Evolutionary conservation across 1,139 yeast genomes (phyloP).

Genomic region (Geotrichum australiense): DNA sequence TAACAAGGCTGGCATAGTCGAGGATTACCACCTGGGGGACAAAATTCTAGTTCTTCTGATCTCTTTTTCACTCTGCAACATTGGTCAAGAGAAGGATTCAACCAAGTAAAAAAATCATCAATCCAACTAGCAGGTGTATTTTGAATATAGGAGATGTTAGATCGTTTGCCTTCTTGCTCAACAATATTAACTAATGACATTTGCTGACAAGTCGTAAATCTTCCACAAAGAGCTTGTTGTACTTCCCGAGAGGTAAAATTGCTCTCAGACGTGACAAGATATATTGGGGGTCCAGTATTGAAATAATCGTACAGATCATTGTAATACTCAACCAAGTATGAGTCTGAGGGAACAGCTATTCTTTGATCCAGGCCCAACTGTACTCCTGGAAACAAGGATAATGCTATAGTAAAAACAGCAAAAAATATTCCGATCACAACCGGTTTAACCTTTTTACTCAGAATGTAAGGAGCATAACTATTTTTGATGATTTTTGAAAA

Average conservation of each 20-base stretch:
- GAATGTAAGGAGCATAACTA: slow-evolving; percentile 52
- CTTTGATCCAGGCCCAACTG: slow-evolving; percentile 83
- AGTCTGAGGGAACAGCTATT: slow-evolving; percentile 74
- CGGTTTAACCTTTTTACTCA: slow-evolving; percentile 43
- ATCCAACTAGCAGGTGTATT: slow-evolving; percentile 90
- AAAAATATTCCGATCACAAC: slow-evolving; percentile 49
- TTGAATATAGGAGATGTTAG: slow-evolving; percentile 54
- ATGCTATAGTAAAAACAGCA: slow-evolving; percentile 58
- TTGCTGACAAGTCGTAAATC: slow-evolving; percentile 75
- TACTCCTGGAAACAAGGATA: slow-evolving; percentile 61
- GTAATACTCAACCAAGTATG: slow-evolving; percentile 75
- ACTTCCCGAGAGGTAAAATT: slow-evolving; percentile 53
- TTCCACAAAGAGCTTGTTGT: slow-evolving; percentile 79
- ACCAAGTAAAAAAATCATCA: slow-evolving; percentile 82
- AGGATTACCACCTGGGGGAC: slow-evolving; percentile 62
- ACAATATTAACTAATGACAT: slow-evolving; percentile 74
- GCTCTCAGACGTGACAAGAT: slow-evolving; percentile 63
- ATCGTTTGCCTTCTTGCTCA: slow-evolving; percentile 75
- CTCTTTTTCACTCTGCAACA: slow-evolving; percentile 58
- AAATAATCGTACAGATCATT: slow-evolving; percentile 65
- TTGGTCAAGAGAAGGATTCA: slow-evolving; percentile 77
- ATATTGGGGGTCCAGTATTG: slow-evolving; percentile 88
- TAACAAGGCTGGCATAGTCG: slow-evolving; percentile 71
- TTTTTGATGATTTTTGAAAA: slow-evolving; percentile 39
- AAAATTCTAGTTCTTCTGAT: slow-evolving; percentile 39